Evolutionary conservation across 192 early-diverging fungal species (phyloP), one percentile per base, ranked within the genome.

Genomic region (Dimargaris xerosporica): DNA sequence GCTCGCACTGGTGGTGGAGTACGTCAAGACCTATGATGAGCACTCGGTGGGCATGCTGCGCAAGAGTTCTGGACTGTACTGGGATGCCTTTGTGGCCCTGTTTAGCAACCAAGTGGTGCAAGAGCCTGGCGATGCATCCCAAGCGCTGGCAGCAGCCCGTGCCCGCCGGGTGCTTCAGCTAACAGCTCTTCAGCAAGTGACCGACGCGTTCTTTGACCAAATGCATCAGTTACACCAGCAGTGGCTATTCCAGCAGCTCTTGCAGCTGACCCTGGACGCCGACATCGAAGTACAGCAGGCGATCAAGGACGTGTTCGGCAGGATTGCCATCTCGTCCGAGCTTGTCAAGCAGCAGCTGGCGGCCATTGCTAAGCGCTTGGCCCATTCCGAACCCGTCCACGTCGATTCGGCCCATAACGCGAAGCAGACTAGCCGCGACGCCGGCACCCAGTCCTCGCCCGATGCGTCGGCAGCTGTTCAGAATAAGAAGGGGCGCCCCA

Each of bases 321-420:
- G 10, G 51, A 19, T 21, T 16, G 11, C 21, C 45, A 51, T 64
- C 43, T 25, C 39, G 26, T 47, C 63, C 62, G 63, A 51, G 64
- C 65, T 28, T 73, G 73, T 52, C 31, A 30, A 39, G 31, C 41
- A 52, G 28, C 25, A 64, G 47, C 28, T 52, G 50, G 10, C 19
- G 13, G 21, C 50, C 9, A 52, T 52, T n/a, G 10, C 50, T n/a
- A 21, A 52, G 50, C 50, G 28, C 21, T 28, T 52, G 11, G 50
- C 50, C n/a, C 28, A 21, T 21, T 28, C 50, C 28, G 66, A 26
- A 5, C 42, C 66, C 0, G 71, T 64, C 4, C 68, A 66, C 28
- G 71, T 69, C 34, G 68, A 56, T 52, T 39, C 70, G 55, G 29
- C 46, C 34, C 53, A 62, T 0, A 63, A 66, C 11, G 68, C 70